Evolutionary conservation across 1,284 basidiomycete genomes (phyloP).

Genomic region (Fomitopsis pinicola): DNA sequence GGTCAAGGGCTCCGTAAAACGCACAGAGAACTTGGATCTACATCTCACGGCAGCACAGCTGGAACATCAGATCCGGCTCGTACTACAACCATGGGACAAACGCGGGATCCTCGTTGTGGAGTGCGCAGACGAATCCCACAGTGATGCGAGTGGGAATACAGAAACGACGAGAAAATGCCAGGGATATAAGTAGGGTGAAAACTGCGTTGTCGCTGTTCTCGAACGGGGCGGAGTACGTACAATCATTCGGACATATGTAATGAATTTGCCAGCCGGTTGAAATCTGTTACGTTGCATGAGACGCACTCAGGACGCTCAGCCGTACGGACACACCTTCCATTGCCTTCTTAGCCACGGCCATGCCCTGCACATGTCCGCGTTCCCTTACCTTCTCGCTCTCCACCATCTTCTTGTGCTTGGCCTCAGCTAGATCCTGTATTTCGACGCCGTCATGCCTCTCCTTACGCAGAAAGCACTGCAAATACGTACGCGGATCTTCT

Average conservation of each 20-base stretch:
- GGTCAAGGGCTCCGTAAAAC: too few relatives aligned
- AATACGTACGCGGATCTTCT: conserved; percentile 14
- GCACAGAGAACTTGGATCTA: too few relatives aligned
- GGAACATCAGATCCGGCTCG: too few relatives aligned
- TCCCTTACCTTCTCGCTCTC: conserved; percentile 20
- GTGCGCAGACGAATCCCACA: too few relatives aligned
- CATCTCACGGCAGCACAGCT: too few relatives aligned
- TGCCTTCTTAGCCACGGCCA: conserved; percentile 27
- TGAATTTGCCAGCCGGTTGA: conserved; percentile 2
- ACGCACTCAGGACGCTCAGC: background rate
- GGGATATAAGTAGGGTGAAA: too few relatives aligned
- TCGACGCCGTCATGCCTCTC: background rate
- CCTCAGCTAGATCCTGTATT: conserved; percentile 14
- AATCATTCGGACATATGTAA: background rate
- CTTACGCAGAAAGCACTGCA: background rate
- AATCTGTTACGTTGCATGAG: conserved; percentile 6
- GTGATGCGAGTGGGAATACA: too few relatives aligned
- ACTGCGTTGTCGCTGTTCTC: too few relatives aligned
- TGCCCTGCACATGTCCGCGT: conserved; percentile 23
- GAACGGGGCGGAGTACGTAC: too few relatives aligned
- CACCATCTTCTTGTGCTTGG: conserved; percentile 11
- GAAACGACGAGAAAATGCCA: too few relatives aligned
- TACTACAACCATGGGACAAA: too few relatives aligned
- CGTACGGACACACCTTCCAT: conserved; percentile 20
- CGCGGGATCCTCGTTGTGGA: too few relatives aligned